Evolutionary conservation across 2,329 filamentous ascomycete genomes (phyloP).

Genomic region (Fusarium haematococcum): DNA sequence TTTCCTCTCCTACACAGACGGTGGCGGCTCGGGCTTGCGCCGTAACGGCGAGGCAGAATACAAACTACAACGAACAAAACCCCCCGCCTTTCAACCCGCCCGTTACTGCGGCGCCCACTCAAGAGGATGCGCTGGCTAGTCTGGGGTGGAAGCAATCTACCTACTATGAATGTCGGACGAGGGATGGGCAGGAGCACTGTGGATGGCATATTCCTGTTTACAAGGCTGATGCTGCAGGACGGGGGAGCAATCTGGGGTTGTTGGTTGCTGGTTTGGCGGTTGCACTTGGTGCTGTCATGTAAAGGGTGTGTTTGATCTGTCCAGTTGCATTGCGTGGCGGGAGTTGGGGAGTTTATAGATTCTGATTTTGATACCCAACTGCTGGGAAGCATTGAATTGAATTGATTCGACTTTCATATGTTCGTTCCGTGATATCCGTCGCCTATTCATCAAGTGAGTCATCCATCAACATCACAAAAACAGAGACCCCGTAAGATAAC

Average conservation of each 20-base stretch:
- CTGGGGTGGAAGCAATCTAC: conserved; percentile 50
- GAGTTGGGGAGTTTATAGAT: conserved; percentile 35
- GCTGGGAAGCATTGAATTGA: conserved; percentile 26
- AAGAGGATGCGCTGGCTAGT: conserved; percentile 44
- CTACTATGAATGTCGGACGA: conserved; percentile 50
- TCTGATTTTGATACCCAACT: conserved; percentile 33
- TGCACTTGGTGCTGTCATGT: conserved; percentile 19
- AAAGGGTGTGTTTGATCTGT: conserved; percentile 8
- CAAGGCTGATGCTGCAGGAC: conserved; percentile 40
- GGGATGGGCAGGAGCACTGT: conserved; percentile 47
- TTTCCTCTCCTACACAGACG: neutral
- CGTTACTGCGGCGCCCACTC: conserved; percentile 49
- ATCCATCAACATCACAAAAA: neutral
- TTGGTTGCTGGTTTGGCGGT: conserved; percentile 22
- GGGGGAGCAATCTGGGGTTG: conserved; percentile 32
- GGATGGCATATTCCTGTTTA: conserved; percentile 53
- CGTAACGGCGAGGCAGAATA: conserved; percentile 24
- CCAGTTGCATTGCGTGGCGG: conserved; percentile 4
- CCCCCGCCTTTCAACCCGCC: conserved; percentile 44
- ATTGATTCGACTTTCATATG: neutral
- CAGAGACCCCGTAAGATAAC: conserved; percentile 6
- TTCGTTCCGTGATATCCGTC: neutral
- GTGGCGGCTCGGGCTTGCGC: neutral
- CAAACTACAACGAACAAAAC: conserved; percentile 22
- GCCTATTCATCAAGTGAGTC: conserved; percentile 9